phyloP scores from a whole-genome alignment of 106 monocot genomes.

The Triglochin maritima region DNA sequence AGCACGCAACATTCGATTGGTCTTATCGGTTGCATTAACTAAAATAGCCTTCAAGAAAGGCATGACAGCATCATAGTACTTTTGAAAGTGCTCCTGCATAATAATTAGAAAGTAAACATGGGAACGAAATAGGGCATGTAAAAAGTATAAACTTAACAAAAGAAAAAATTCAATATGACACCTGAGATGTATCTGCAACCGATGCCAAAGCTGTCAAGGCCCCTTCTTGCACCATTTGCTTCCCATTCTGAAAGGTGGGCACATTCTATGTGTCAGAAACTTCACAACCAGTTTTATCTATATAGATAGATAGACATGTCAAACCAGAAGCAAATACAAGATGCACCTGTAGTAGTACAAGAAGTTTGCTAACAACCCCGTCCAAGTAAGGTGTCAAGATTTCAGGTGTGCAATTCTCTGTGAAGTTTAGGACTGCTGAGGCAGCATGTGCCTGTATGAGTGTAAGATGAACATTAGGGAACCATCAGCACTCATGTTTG shows the following conservation, averaged over 20 bases:
- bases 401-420: constrained; percentile 89
- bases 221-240: constrained; percentile 95
- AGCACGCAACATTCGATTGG: constrained; percentile 94
- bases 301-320: too few relatives aligned
- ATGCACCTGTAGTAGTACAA: constrained; percentile 75
- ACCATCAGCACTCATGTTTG: too few relatives aligned
- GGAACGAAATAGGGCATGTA: not conserved
- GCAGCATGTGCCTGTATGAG: constrained; percentile 85
- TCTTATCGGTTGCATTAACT: constrained; percentile 89
- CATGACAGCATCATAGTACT: constrained; percentile 96
- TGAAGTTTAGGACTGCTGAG: constrained; percentile 93
- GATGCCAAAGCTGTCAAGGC: constrained; percentile 94
- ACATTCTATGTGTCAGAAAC: not conserved
- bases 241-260: constrained; percentile 49
- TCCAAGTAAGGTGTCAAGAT: constrained; percentile 88
- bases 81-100: constrained; percentile 85
- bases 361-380: constrained; percentile 84
- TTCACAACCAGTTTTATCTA: not conserved
- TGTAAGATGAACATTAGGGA: not conserved
- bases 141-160: not conserved
- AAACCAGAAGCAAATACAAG: not conserved
- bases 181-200: constrained; percentile 97
- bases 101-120: not conserved
- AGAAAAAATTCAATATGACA: constrained; percentile 14
- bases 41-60: constrained; percentile 87